phyloP scores from a whole-genome alignment of 306 rosid species.

The Vigna radiata region DNA sequence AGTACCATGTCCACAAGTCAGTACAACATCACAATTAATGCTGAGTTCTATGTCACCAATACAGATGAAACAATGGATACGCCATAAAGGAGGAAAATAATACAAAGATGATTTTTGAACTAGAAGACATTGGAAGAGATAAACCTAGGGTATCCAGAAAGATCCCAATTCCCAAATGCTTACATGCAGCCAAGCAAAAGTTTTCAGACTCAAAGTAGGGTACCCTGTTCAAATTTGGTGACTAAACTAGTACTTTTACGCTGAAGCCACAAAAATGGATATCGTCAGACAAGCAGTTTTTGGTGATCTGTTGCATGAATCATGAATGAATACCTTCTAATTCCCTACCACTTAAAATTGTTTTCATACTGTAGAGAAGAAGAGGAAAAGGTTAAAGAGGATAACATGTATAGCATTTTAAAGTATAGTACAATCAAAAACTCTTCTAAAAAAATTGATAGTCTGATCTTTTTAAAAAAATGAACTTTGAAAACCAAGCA shows the following conservation, averaged over 20 bases:
- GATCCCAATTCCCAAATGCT: background rate
- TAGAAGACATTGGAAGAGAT: background rate
- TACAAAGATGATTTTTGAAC: background rate
- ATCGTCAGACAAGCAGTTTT: background rate
- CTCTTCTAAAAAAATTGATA: background rate
- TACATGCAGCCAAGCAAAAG: background rate
- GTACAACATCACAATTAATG: slow-evolving; percentile 1
- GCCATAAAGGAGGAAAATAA: background rate
- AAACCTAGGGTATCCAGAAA: background rate
- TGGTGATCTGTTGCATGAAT: background rate
- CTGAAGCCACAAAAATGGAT: background rate
- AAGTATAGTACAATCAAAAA: background rate
- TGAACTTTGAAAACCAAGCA: slow-evolving; percentile 5
- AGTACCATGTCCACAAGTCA: slow-evolving; percentile 14
- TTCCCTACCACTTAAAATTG: slow-evolving; percentile 4
- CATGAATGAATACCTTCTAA: background rate
- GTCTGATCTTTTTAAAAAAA: background rate
- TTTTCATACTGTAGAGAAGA: background rate
- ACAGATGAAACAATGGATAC: slow-evolving; percentile 14
- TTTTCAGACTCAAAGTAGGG: background rate
- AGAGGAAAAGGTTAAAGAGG: slow-evolving; percentile 4
- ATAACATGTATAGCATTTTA: background rate
- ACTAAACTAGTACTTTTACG: background rate
- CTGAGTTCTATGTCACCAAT: background rate
- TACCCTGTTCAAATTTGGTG: background rate